Evolutionary conservation across 1,284 basidiomycete species (phyloP), one percentile per base, ranked within the genome.

Genomic region (Stygiomarasmius scandens): DNA sequence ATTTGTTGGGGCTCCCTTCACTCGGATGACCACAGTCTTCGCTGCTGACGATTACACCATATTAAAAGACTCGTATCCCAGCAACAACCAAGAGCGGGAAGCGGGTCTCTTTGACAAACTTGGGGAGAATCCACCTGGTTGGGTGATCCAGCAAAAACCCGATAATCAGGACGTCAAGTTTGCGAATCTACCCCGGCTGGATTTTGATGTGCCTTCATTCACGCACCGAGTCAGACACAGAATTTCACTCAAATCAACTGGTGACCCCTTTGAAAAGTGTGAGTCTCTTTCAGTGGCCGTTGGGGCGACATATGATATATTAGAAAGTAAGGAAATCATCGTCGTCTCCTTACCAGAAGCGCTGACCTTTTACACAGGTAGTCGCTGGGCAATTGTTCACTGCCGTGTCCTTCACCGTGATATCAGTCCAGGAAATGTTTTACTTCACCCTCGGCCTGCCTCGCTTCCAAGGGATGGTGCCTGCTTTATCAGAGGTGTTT

Each of bases 11-110:
- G 8, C 10, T 24, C 25, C 47, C 3, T 49, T 49, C 16, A 4
- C 23, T 27, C 47, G 47, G 9, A 49, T 49, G 47, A 49, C 47
- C 24, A 49, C 24, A 16, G 47, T 49, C 9, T 49, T 49, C 25
- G 10, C 23, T 4, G 23, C 24, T 14, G 47, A n/a, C 8, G 47
- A 16, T n/a, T 2, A 9, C 12, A 14, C 19, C 16, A 19, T 49
- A 11, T 3, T 49, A 12, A 49, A 49, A 27, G 29, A 27, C 20
- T 49, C 24, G 8, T 27, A 49, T 49, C 11, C 24, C 12, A 2
- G 27, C 16, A 19, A 27, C 25, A 25, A 49, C 16, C 9, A 5
- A 19, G 16, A 47, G 22, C 47, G 47, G 2, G 47, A 49, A 27
- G 25, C 6, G 2, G 47, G 11, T 2, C 29, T 49, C 14, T 49